Evolutionary conservation across 1,284 basidiomycete genomes (phyloP), one percentile per base, ranked within the genome.

Genomic region (Porphyrellus sp.): DNA sequence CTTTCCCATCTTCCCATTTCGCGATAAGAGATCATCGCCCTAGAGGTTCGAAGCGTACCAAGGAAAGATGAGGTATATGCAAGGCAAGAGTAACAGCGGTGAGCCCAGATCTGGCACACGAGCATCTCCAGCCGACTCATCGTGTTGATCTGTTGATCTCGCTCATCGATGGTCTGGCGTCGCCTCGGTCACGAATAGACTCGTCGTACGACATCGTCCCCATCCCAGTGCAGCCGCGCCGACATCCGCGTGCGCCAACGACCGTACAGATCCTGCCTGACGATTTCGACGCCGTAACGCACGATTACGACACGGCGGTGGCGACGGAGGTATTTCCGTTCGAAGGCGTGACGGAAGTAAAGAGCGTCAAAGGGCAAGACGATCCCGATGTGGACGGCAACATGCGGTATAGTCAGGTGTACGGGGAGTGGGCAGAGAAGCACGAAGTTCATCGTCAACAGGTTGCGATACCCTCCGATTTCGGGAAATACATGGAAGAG

Each of bases 401-500:
- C 12, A 24, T 5, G n/a, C 53, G 63, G 35, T 69, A 63, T 23
- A 69, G 65, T 12, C 49, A 55, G 28, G 59, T 70, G 35, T 68
- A 70, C 39, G 67, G 69, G 20, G 65, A 70, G 34, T 70, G 65
- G 67, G 69, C 67, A 3, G 64, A 59, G 49, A 61, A 43, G 25
- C 51, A 57, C 8, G 65, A 70, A 21, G 55, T 65, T 13, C 58
- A 68, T 37, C 54, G 63, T 47, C 58, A 24, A 24, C 60, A 62
- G 40, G 54, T 47, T 8, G 47, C 54, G 39, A 52, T 59, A 52
- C 64, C 72, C 27, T 40, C 63, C 23, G 70, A 70, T 51, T 70
- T 74, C 46, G 70, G 76, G 53, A 68, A 70, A 49, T 78, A 78
- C 58, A 73, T 77, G 59, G 69, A 71, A 33, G 78, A 77, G 60